These are phyloP conservation scores for Nakaseomyces bracarensis DNA, from an alignment of 1,139 yeast species.

Conservation along the genomic window DNA sequence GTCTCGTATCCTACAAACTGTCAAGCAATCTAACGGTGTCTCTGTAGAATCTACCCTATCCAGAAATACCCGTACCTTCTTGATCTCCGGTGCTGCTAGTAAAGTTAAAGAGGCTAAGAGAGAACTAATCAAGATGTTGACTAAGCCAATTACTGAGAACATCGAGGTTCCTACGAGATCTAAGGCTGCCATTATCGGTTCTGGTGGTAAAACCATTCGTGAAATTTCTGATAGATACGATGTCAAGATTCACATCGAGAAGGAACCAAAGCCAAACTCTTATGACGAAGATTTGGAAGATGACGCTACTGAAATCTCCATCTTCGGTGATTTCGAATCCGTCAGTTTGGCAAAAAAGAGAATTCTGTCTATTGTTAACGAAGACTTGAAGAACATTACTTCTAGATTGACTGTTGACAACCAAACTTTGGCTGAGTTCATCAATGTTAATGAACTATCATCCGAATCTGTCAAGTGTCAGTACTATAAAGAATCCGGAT, in stretches of 20 bases:
- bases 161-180: slow-evolving; percentile 71
- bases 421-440: slow-evolving; percentile 22
- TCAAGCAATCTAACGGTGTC: slow-evolving; percentile 56
- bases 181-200: slow-evolving; percentile 79
- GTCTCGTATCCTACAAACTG: slow-evolving; percentile 51
- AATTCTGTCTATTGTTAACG: slow-evolving; percentile 66
- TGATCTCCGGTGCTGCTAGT: slow-evolving; percentile 68
- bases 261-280: slow-evolving; percentile 33
- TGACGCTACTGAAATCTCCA: slow-evolving; percentile 48
- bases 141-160: slow-evolving; percentile 58
- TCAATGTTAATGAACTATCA: slow-evolving; percentile 12
- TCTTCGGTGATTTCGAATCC: slow-evolving; percentile 84
- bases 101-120: slow-evolving; percentile 67
- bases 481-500: slow-evolving; percentile 18
- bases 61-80: slow-evolving; percentile 68
- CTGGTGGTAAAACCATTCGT: slow-evolving; percentile 75
- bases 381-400: slow-evolving; percentile 56
- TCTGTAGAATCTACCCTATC: slow-evolving; percentile 81
- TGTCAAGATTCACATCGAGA: slow-evolving; percentile 69
- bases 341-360: slow-evolving; percentile 63
- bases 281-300: slow-evolving; percentile 42
- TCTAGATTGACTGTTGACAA: slow-evolving; percentile 42
- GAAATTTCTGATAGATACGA: slow-evolving; percentile 62
- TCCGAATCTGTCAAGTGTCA: slow-evolving; percentile 22
- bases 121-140: slow-evolving; percentile 66